Percentiles rank a stretch among this genome's conserved stretches.
phyloP scores from a whole-genome alignment of 257 asterid genomes.

The Scutellaria barbata region DNA sequence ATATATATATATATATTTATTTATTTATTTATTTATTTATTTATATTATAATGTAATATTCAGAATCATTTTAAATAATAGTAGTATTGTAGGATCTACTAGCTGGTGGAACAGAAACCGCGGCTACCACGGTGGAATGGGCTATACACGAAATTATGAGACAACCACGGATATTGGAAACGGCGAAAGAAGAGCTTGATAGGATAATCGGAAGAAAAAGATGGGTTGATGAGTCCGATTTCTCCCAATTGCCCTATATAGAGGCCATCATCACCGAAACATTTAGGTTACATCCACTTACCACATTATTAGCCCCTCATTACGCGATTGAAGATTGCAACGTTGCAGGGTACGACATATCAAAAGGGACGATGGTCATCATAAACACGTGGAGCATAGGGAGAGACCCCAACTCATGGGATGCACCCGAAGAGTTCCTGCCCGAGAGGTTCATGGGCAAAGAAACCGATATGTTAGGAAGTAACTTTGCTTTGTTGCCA shows the following conservation, averaged over 20 bases:
- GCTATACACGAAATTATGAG: no score
- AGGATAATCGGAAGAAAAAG: constrained; percentile 33
- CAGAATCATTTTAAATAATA: no score
- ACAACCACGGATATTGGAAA: no score
- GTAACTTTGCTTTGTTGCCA: constrained; percentile 36
- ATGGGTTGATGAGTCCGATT: constrained; percentile 23
- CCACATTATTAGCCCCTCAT: no score
- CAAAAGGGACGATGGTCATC: constrained; percentile 38
- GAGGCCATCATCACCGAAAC: background rate
- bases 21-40: no score
- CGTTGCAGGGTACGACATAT: background rate
- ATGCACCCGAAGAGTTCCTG: constrained; percentile 20
- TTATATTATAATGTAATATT: no score
- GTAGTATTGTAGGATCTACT: no score
- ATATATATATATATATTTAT: no score
- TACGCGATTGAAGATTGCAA: no score
- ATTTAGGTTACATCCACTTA: no score
- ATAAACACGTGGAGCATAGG: constrained; percentile 41
- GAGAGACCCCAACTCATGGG: background rate
- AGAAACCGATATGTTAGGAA: constrained; percentile 30
- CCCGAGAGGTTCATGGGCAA: constrained; percentile 41
- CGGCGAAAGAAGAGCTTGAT: constrained; percentile 10
- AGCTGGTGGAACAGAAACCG: no score
- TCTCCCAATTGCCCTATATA: constrained; percentile 38
- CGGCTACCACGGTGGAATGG: no score